phyloP scores from a whole-genome alignment of 2,329 filamentous ascomycete species.

The Fusarium sp. region DNA sequence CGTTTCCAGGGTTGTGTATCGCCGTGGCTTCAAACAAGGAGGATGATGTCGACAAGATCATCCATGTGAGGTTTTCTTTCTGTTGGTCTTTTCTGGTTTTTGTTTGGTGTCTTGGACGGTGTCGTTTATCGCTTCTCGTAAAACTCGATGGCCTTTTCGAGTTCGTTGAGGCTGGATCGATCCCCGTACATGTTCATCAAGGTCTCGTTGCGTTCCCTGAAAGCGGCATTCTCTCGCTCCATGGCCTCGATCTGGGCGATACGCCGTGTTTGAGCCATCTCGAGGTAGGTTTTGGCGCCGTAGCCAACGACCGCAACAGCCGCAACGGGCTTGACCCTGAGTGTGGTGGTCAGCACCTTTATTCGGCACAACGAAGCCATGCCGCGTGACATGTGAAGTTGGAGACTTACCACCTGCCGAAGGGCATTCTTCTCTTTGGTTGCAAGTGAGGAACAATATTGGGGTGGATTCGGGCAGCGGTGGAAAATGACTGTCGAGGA shows the following conservation, averaged over 20 bases:
- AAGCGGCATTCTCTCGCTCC: slow-evolving; percentile 55
- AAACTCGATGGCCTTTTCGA: slow-evolving; percentile 64
- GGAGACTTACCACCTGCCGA: slow-evolving; percentile 43
- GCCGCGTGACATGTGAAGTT: slow-evolving; percentile 6
- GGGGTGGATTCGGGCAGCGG: slow-evolving; percentile 48
- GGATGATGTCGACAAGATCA: slow-evolving; percentile 13
- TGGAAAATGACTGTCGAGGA: slow-evolving; percentile 49
- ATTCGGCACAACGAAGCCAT: background rate
- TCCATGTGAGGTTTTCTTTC: slow-evolving; percentile 7
- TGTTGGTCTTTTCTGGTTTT: slow-evolving; percentile 6
- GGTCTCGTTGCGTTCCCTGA: slow-evolving; percentile 57
- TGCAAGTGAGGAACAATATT: slow-evolving; percentile 50
- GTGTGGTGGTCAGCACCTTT: slow-evolving; percentile 25
- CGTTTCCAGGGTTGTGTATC: slow-evolving; percentile 17
- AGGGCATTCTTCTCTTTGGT: slow-evolving; percentile 45
- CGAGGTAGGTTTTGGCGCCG: slow-evolving; percentile 54
- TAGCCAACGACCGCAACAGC: slow-evolving; percentile 54
- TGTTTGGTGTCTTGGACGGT: slow-evolving; percentile 6
- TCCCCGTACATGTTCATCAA: slow-evolving; percentile 68
- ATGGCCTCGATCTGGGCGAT: slow-evolving; percentile 49
- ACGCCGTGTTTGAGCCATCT: slow-evolving; percentile 48
- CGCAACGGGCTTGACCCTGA: slow-evolving; percentile 53
- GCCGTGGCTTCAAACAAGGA: slow-evolving; percentile 29
- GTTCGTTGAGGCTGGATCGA: slow-evolving; percentile 63
- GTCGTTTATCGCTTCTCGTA: slow-evolving; percentile 59